A percentile compares a stretch with the other conserved stretches of the same genome.
phyloP scores from a whole-genome alignment of 768 basidiomycete genomes.

The Lactifluus piperatus region DNA sequence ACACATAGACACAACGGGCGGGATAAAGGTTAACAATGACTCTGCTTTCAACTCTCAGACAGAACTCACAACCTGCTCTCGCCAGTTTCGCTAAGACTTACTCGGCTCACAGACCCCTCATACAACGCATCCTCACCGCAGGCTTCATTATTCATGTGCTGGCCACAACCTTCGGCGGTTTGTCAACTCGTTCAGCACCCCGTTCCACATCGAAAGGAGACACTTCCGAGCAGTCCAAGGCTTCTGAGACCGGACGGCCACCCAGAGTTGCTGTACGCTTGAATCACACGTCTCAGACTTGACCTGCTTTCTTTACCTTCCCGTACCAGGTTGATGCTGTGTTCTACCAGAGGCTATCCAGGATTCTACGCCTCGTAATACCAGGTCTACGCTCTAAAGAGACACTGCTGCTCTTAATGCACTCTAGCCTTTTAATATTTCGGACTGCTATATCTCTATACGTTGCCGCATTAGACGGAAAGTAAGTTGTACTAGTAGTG shows the following conservation, averaged over 20 bases:
- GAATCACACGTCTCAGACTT: not conserved
- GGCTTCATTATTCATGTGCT: slow-evolving; percentile 68
- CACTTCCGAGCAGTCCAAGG: slow-evolving; percentile 30
- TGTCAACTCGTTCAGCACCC: slow-evolving; percentile 38
- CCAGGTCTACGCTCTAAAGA: slow-evolving; percentile 81
- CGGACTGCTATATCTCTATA: slow-evolving; percentile 90
- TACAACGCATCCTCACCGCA: slow-evolving; percentile 64
- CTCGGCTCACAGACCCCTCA: slow-evolving; percentile 50
- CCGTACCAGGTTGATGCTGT: slow-evolving; percentile 69
- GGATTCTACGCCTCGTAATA: slow-evolving; percentile 80
- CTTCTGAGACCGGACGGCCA: slow-evolving; percentile 33
- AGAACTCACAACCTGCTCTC: slow-evolving; percentile 31
- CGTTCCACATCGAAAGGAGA: slow-evolving; percentile 28
- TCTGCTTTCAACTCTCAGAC: slow-evolving; percentile 25
- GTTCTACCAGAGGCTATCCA: slow-evolving; percentile 75
- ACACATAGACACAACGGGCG: too few species aligned
- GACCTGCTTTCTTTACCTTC: not conserved
- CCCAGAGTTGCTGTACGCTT: slow-evolving; percentile 59
- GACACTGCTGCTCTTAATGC: slow-evolving; percentile 77
- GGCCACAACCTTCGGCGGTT: slow-evolving; percentile 47
- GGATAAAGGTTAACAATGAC: slow-evolving; percentile 23
- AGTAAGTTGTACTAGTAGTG: slow-evolving; percentile 37
- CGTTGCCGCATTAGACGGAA: slow-evolving; percentile 90
- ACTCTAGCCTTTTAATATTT: slow-evolving; percentile 81
- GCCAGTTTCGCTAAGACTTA: slow-evolving; percentile 46